phyloP scores from a whole-genome alignment of 1,284 basidiomycete species.

The Puccinia hordei region DNA sequence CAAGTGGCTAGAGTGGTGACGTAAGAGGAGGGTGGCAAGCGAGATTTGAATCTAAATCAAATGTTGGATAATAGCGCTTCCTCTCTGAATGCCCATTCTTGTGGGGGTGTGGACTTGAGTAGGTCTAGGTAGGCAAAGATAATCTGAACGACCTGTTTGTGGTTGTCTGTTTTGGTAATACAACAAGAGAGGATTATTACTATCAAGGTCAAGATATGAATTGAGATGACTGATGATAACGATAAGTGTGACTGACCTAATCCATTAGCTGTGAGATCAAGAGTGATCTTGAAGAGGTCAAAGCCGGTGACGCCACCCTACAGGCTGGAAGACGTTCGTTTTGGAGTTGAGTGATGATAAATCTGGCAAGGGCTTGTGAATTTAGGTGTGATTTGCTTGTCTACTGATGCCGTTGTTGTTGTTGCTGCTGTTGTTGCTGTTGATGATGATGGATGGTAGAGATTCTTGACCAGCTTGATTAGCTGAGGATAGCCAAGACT shows the following conservation, averaged over 20 bases:
- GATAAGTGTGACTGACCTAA: conserved; percentile 66
- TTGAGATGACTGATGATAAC: conserved; percentile 57
- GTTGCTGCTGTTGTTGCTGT: no score
- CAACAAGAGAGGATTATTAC: no score
- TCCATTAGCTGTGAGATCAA: conserved; percentile 81
- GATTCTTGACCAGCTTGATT: no score
- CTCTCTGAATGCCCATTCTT: conserved; percentile 77
- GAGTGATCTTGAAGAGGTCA: conserved; percentile 81
- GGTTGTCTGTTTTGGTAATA: conserved; percentile 71
- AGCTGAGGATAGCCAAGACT: no score
- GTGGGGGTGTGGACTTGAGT: conserved; percentile 69
- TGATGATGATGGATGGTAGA: no score
- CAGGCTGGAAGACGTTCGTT: no score
- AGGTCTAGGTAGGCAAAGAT: conserved; percentile 87
- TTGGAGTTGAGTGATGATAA: no score
- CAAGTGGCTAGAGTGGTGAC: conserved; percentile 75
- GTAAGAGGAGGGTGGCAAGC: conserved; percentile 75
- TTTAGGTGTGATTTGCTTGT: no score
- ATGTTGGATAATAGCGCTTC: conserved; percentile 73
- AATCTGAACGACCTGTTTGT: conserved; percentile 72
- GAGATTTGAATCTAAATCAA: conserved; percentile 86
- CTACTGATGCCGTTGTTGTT: no score
- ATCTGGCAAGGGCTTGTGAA: no score
- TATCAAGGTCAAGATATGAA: no score
- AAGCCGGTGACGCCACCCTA: conserved; percentile 73